A percentile compares a stretch with the other conserved stretches of the same genome.
These are phyloP conservation scores for Pholiota microspora DNA, from an alignment of 768 basidiomycete species.

Conservation along the genomic window DNA sequence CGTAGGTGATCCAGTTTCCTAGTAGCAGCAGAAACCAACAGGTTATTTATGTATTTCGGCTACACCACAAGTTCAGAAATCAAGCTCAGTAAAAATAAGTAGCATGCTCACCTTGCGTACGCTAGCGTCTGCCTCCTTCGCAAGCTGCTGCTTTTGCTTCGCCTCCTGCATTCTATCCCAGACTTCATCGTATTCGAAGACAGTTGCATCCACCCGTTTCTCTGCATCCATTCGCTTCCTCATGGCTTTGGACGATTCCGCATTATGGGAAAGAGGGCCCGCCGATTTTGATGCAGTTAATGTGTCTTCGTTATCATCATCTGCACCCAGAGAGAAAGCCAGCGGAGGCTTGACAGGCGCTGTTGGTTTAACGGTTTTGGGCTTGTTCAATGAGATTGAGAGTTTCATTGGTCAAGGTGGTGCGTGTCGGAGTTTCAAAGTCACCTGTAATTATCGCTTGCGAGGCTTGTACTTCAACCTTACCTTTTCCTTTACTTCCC, in stretches of 20 bases:
- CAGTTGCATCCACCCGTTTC: slow-evolving; percentile 72
- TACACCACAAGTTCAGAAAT: slow-evolving; percentile 26
- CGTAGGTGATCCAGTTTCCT: slow-evolving; percentile 84
- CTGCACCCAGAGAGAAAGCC: slow-evolving; percentile 61
- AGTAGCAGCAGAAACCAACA: slow-evolving; percentile 81
- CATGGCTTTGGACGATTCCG: slow-evolving; percentile 58
- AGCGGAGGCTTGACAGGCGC: slow-evolving; percentile 55
- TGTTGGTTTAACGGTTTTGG: slow-evolving; percentile 46
- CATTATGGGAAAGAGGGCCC: slow-evolving; percentile 60
- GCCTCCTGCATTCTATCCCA: slow-evolving; percentile 95
- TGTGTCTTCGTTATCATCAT: slow-evolving; percentile 56
- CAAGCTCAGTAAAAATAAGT: neutral
- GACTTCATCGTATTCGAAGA: slow-evolving; percentile 95
- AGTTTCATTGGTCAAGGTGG: slow-evolving; percentile 66
- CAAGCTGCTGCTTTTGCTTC: slow-evolving; percentile 69
- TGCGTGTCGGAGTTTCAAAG: slow-evolving; percentile 34
- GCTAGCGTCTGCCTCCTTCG: slow-evolving; percentile 71
- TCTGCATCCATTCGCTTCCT: slow-evolving; percentile 79
- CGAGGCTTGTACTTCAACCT: slow-evolving; percentile 2
- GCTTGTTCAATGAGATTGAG: slow-evolving; percentile 79
- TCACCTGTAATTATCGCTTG: slow-evolving; percentile 6
- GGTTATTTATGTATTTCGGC: slow-evolving; percentile 91
- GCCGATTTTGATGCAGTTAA: slow-evolving; percentile 31
- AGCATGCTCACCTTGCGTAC: slow-evolving; percentile 66
- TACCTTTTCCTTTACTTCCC: neutral